phyloP scores from a whole-genome alignment of 805 yeast genomes.

The Diddensiella caesifluorescens region DNA sequence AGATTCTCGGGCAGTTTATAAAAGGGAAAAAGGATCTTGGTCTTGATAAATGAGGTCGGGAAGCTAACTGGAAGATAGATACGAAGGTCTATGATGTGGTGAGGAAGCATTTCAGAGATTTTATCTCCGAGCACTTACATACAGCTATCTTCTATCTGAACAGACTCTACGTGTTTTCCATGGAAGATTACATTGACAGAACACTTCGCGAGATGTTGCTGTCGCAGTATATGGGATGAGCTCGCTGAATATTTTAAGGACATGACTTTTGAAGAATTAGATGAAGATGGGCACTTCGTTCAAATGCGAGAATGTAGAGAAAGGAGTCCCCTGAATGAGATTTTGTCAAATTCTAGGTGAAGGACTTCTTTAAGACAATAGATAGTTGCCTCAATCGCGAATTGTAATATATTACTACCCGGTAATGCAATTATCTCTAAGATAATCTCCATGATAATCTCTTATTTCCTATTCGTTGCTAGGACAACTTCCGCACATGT shows the following conservation, averaged over 20 bases:
- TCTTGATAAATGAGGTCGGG: slow-evolving; percentile 47
- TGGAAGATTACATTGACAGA: slow-evolving; percentile 36
- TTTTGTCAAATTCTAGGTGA: no score
- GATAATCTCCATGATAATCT: no score
- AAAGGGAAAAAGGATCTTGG: slow-evolving; percentile 42
- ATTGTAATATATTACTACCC: no score
- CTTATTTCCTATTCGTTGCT: no score
- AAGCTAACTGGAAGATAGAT: slow-evolving; percentile 38
- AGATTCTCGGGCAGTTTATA: slow-evolving; percentile 40
- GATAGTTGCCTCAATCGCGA: no score
- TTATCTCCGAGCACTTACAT: slow-evolving; percentile 39
- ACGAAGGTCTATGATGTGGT: slow-evolving; percentile 32
- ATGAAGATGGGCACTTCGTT: slow-evolving; percentile 47
- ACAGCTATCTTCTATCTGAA: slow-evolving; percentile 40
- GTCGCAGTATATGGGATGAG: slow-evolving; percentile 41
- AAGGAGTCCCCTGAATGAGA: no score
- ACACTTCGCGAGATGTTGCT: slow-evolving; percentile 41
- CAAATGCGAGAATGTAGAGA: slow-evolving; percentile 42
- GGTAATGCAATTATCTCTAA: no score
- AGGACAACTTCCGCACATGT: no score
- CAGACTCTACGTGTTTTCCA: slow-evolving; percentile 36
- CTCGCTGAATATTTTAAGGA: slow-evolving; percentile 42
- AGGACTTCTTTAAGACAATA: no score
- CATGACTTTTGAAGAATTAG: slow-evolving; percentile 42
- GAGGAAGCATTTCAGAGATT: slow-evolving; percentile 36